Evolutionary conservation across 768 basidiomycete genomes (phyloP), one percentile per base, ranked within the genome.

Genomic region (Rhizopogon sp.): DNA sequence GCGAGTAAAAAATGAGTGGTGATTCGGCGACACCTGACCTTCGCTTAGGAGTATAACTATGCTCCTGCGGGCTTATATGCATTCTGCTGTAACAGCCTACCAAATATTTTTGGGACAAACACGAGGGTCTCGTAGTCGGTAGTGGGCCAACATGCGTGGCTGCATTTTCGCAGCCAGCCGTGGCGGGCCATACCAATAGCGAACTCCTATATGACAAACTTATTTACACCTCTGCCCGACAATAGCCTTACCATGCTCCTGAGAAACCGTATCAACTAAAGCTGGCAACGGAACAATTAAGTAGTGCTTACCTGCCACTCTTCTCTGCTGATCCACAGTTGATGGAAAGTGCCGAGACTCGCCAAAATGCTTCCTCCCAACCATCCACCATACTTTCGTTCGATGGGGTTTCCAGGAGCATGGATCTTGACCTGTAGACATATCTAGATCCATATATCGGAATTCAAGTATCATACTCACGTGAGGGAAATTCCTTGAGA

Each of bases 261-360:
- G 56, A 16, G 47, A 41, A 49, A 40, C 41, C 25, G 25, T 25
- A 33, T 55, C 17, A 57, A 31, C 33, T 17, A 9, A 49, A 28
- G 22, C 16, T 20, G 39, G 39, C 59, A 29, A 58, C 52, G 11
- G 28, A 49, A 37, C 35, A 45, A 8, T 5, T 54, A 4, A 54
- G 44, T 43, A 50, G 41, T 28, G 5, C 83, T 42, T 56, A 90
- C 92, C 81, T 90, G 83, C 87, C 91, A 95, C 64, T 96, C 93
- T 69, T 94, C 93, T 64, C 78, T 83, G 70, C 91, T 93, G 65
- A 96, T 93, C 93, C 93, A 95, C 49, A 95, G 75, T 62, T 96
- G 96, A 67, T 99, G 97, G 80, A 98, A 99, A 14, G 95, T 98
- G 22, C 97, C 97, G 64, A 98, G 72, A 65, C 90, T 93, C 1